Base-by-base conservation (phyloP, 805 yeast genomes). In the Metschnikowia henanensis region DNA sequence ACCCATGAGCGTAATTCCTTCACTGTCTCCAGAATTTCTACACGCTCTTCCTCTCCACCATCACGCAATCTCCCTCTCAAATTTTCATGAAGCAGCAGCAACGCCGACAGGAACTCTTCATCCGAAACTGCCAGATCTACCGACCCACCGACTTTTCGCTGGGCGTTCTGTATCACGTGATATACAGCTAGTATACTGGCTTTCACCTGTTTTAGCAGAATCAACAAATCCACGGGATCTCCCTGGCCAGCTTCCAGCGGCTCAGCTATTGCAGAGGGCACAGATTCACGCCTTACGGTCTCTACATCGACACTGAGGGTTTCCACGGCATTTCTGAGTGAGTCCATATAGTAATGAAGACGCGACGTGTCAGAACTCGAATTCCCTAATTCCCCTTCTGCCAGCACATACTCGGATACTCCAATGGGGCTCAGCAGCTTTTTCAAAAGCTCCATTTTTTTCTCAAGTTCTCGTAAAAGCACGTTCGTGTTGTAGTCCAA, bases 281-380 rank as follows among this genome's bases (percentile, higher is more conserved):
- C 33, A 16, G 32, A 5, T 13, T 35, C 37, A 8, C 30, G 32
- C 15, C 45, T 38, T 5, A 47, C 51, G 15, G 20, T 29, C 16
- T 37, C 46, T 13, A 52, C 45, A 18, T 54, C 55, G 13, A 25
- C 33, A n/a, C 79, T 75, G 30, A 84, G 58, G 2, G 86, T 70
- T 33, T 76, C 70, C 19, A 83, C 76, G 0, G 88, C 76, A 40
- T 80, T 76, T 13, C 77, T 72, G 36, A 84, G 61, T 0, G 83
- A 76, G 34, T 81, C 84, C 33, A 81, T 64, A 56, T 83, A 84
- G 59, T 84, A 84, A 51, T 83, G 85, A 36, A 85, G 62, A 46
- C 87, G 70, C 8, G 85, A 76, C 1, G 80, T 72, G n/a, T 62
- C 61, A 5, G 38, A 12, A 31, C 58, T 53, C 12, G 57, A 42